Base-by-base conservation (phyloP, 345 rosid species). In the rapeseed (Brassica napus) region DNA sequence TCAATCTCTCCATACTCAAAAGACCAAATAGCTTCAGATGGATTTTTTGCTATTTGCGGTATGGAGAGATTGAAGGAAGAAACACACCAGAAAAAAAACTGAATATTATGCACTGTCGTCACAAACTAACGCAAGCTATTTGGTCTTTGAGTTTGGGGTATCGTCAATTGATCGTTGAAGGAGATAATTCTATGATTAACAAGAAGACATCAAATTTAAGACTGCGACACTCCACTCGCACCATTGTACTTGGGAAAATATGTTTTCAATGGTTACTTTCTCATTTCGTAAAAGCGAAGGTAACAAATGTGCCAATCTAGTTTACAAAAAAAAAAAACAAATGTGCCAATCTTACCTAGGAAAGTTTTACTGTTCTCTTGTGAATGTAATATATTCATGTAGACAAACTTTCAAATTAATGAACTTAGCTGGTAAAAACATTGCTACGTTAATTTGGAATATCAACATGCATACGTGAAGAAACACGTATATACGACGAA, bases 381-480 rank as follows among this genome's bases (percentile, higher is more conserved):
- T 47, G 54, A 47, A 47, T 47, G 16, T 12, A 37, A 39, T 39
- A 39, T 3, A 14, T 2, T 49, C 57, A 49, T 4, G 54, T 47
- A 12, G 16, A 47, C n/a, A 47, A 47, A 47, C n/a, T 12, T 47
- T 47, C 54, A 47, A 49, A 49, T 1, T 49, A 49, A n/a, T 49
- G 57, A n/a, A 49, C 57, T 49, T 49, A 49, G 18, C 18, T 49
- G 57, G 6, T 49, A 49, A 44, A 44, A 49, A 49, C 7, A 47
- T 11, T 47, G 47, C 10, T 47, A n/a, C 57, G 1, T 5, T 49
- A 49, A 5, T 49, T 49, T 49, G 6, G 16, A 47, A 12, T 47
- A 12, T 47, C 6, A 47, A 47, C n/a, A 47, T 47, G 54, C n/a
- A 47, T 4, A 75, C 65, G 30, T 65, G 78, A 35, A 66, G 67